Evolutionary conservation across 495 filamentous ascomycete genomes (phyloP), one percentile per base, ranked within the genome.

Genomic region (Lasiosphaeris hirsuta): DNA sequence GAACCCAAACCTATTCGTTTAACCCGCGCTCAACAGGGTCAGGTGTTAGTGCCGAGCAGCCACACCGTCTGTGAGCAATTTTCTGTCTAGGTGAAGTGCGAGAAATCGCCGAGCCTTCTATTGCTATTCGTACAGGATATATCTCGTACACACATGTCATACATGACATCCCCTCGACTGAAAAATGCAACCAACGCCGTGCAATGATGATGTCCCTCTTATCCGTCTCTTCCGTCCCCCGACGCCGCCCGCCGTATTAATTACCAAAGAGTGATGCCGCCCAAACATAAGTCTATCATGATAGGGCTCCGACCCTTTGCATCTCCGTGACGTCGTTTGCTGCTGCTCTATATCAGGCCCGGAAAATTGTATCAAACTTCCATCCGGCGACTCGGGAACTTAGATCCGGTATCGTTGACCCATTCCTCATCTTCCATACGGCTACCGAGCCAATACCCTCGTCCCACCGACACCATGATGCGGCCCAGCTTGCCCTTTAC

Each of bases 401-500:
- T 82, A 33, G 80, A 78, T 39, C 78, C 75, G 37, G 88, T 70
- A 1, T 75, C 77, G 47, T 74, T 70, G 59, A 84, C 77, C 87
- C 87, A 90, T 61, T 77, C 66, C 46, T 75, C 72, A 51, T 81
- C 82, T 19, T 79, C 74, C 57, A 69, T 68, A 19, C 59, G 63
- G 9, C 68, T 68, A 10, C 73, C 90, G 7, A 93, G 69, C 92
- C 91, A 96, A 69, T 93, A 96, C 51, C 75, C 75, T 59, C 75
- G 80, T 15, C 86, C 86, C 15, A 91, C 69, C 4, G 76, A 71
- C 14, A 95, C 78, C 89, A 96, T 87, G 2, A 75, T 59, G 34
- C 91, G 75, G 3, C 90, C 92, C 19, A 91, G 60, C 68, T 79
- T 82, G 17, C 91, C 92, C 66, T 81, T 75, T 86, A 87, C 90